Conservation (phyloP, 352 stramenopile species). For the Phytophthora constricta region DNA sequence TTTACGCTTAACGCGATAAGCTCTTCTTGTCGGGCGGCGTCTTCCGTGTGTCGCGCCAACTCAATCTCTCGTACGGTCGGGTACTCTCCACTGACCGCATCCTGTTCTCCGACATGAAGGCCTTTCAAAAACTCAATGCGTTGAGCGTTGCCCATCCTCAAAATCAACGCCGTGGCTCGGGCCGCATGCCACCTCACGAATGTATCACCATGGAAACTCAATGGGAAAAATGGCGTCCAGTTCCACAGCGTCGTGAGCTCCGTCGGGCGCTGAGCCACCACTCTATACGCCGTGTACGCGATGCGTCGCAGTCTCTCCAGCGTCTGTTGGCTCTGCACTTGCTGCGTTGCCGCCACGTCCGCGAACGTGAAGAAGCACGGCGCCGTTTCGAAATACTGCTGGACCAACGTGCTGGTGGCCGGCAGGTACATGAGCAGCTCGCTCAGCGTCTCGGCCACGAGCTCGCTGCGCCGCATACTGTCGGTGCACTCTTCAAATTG, state of each 20-base stretch:
- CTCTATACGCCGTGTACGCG: slow-evolving; percentile 60
- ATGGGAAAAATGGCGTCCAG: slow-evolving; percentile 81
- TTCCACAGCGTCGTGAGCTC: slow-evolving; percentile 77
- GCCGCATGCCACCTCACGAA: slow-evolving; percentile 69
- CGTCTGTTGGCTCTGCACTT: slow-evolving; percentile 40
- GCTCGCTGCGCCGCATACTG: slow-evolving; percentile 57
- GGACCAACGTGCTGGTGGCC: slow-evolving; percentile 58
- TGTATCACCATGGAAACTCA: slow-evolving; percentile 75
- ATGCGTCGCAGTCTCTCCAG: slow-evolving; percentile 57
- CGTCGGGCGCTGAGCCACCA: slow-evolving; percentile 59
- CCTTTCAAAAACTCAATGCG: slow-evolving; percentile 67
- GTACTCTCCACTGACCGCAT: slow-evolving; percentile 44
- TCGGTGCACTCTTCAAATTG: slow-evolving; percentile 45
- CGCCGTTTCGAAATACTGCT: slow-evolving; percentile 68
- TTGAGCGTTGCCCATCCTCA: slow-evolving; percentile 76
- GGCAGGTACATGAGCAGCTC: slow-evolving; percentile 64
- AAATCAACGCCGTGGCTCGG: slow-evolving; percentile 57
- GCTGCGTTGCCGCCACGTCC: slow-evolving; percentile 51
- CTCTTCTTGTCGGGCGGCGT: slow-evolving; percentile 51
- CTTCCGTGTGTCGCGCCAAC: slow-evolving; percentile 59
- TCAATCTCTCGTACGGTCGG: slow-evolving; percentile 58
- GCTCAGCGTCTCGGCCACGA: slow-evolving; percentile 57
- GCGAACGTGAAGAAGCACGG: slow-evolving; percentile 84
- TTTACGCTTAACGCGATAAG: slow-evolving; percentile 50
- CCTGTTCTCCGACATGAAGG: slow-evolving; percentile 56